Base-by-base conservation (phyloP, 371 early-diverging fungal genomes). In the Umbelopsis sp. region DNA sequence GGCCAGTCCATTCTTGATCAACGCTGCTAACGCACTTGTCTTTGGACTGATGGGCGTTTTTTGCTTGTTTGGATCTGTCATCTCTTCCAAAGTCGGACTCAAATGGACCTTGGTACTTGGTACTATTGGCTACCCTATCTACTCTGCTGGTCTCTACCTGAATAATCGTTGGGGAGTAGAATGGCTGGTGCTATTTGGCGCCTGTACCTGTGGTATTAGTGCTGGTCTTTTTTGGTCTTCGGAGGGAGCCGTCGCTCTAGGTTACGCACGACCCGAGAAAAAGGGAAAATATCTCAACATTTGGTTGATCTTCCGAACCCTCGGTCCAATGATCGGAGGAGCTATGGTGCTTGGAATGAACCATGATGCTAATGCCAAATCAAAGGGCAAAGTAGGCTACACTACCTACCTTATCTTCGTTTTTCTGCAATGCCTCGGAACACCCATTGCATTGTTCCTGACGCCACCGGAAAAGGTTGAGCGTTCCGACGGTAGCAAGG, bases 241-340 rank as follows among this genome's bases (percentile, higher is more conserved):
- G 6, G 87, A 89, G 75, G 87, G 87, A 50, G 75, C 83, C 45
- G 74, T 89, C 63, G 84, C 86, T 83, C 78, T 87, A 82, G 75
- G 85, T 37, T 87, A 89, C 71, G 86, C 89, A 14, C 72, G 74
- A 41, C 87, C 86, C 69, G 73, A 76, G 18, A 81, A 86, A 37
- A 91, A 91, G 80, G 92, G 91, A 63, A 80, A 78, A 46, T 92
- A 80, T 76, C 88, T 92, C 57, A 82, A 82, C 25, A 74, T 83
- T 5, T 89, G 52, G 52, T 25, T 51, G 12, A 25, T 22, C 24
- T 51, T 25, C 52, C 22, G 52, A 51, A 51, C 52, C 52, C 52
- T 51, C 4, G 52, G 52, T 0, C 52, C 52, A 3, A 22, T 51
- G 52, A 51, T 51, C 52, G 52, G 52, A 9, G 52, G 52, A n/a